phyloP scores from a whole-genome alignment of 257 asterid genomes.

The Cordia subcordata region DNA sequence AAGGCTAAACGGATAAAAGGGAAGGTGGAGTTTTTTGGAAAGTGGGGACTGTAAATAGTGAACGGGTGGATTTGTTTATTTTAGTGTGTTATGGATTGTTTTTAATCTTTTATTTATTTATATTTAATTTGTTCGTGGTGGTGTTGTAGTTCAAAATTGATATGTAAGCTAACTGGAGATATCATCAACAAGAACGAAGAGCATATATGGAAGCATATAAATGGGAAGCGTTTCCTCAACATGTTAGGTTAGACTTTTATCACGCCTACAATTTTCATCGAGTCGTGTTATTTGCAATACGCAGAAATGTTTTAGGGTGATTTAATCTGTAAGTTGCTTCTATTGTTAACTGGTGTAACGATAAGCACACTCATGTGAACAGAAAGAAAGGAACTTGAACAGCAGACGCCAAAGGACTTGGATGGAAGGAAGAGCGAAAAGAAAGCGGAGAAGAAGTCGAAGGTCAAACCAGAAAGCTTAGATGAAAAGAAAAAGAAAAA shows the following conservation, averaged over 20 bases:
- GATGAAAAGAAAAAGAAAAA: slow-evolving; percentile 38
- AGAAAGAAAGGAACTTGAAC: slow-evolving; percentile 69
- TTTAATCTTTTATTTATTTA: background rate
- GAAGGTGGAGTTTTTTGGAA: no score
- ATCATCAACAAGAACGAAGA: slow-evolving; percentile 81
- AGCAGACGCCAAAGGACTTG: slow-evolving; percentile 29
- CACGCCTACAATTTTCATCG: background rate
- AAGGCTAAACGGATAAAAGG: no score
- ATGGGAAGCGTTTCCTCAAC: slow-evolving; percentile 80
- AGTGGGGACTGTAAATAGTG: no score
- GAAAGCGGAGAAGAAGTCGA: slow-evolving; percentile 25
- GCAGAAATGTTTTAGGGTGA: no score
- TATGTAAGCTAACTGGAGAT: slow-evolving; percentile 73
- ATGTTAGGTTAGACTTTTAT: slow-evolving; percentile 61
- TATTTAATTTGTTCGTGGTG: background rate
- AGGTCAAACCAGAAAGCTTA: slow-evolving; percentile 13
- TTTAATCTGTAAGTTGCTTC: background rate
- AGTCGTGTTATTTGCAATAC: no score
- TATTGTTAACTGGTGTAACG: background rate
- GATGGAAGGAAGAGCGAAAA: slow-evolving; percentile 26
- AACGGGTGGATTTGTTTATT: background rate
- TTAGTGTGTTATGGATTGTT: background rate
- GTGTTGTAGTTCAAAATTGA: slow-evolving; percentile 60
- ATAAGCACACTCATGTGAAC: slow-evolving; percentile 11
- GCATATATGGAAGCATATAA: slow-evolving; percentile 98